Percentiles rank a stretch among this genome's conserved stretches.
These are phyloP conservation scores for Pleodorina starrii DNA, from an alignment of 139 green algal genomes.

Conservation along the genomic window DNA sequence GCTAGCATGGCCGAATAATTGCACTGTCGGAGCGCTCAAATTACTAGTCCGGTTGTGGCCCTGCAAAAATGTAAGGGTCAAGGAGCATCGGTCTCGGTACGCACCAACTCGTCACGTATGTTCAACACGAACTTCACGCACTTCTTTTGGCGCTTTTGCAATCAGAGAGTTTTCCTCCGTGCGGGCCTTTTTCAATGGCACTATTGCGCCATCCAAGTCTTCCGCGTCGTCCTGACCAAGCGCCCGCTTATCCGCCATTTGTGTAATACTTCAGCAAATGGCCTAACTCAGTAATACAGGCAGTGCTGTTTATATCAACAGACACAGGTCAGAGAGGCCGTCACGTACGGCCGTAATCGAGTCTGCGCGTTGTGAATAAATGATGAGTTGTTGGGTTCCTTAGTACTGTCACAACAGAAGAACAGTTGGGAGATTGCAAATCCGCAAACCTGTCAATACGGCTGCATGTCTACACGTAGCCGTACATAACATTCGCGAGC, in stretches of 20 bases:
- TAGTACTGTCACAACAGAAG: no score
- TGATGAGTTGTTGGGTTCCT: no score
- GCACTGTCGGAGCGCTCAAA: constrained; percentile 89
- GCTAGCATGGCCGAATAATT: constrained; percentile 86
- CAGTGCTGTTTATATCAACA: no score
- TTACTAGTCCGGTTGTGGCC: constrained; percentile 60
- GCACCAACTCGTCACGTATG: background rate
- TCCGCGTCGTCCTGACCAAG: constrained; percentile 3
- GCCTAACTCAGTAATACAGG: no score
- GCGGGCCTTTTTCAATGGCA: constrained; percentile 44
- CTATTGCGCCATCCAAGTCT: constrained; percentile 11
- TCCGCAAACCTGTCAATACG: no score
- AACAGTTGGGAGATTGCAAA: no score
- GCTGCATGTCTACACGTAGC: no score
- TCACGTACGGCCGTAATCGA: no score
- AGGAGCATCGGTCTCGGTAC: background rate
- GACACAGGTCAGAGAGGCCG: no score
- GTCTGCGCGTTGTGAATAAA: no score
- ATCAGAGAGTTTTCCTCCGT: constrained; percentile 50
- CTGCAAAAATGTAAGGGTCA: background rate
- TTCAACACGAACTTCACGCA: background rate
- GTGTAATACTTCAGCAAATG: background rate
- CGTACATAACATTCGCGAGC: no score
- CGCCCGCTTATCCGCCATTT: constrained; percentile 46
- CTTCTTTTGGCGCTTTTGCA: constrained; percentile 57